phyloP scores from a whole-genome alignment of 208 protist genomes.

The Crithidia expoeki region DNA sequence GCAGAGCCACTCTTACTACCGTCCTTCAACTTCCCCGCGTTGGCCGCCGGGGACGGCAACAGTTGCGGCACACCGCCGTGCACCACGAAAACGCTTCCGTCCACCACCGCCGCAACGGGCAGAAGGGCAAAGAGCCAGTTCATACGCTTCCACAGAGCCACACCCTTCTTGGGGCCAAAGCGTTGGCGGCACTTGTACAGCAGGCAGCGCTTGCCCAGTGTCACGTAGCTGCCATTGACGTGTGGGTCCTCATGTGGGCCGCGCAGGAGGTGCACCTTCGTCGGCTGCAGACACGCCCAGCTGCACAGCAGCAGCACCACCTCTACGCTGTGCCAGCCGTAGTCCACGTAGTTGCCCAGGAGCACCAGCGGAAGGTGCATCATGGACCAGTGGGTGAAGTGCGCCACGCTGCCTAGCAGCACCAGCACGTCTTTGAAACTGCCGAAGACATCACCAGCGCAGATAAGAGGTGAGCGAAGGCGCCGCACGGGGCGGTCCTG shows the following conservation, averaged over 20 bases:
- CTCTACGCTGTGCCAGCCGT: conserved; percentile 85
- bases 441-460: conserved; percentile 75
- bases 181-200: conserved; percentile 65
- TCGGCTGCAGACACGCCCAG: conserved; percentile 62
- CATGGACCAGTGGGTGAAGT: conserved; percentile 56
- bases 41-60: conserved; percentile 1
- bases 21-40: too few species aligned
- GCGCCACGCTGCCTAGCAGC: conserved; percentile 42
- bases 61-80: conserved; percentile 91
- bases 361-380: conserved; percentile 90
- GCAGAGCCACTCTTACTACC: neutral
- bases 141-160: conserved; percentile 65
- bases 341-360: conserved; percentile 97
- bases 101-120: conserved; percentile 85
- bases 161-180: conserved; percentile 61
- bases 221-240: conserved; percentile 68
- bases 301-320: conserved; percentile 75
- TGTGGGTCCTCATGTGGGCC: conserved; percentile 86
- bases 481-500: conserved; percentile 37
- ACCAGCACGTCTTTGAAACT: conserved; percentile 69
- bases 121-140: conserved; percentile 79
- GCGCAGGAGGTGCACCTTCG: conserved; percentile 80
- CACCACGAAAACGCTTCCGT: conserved; percentile 79
- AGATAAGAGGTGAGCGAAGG: conserved; percentile 56
- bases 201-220: conserved; percentile 63